Percentiles rank a stretch among this genome's conserved stretches.
phyloP scores from a whole-genome alignment of 2,329 filamentous ascomycete genomes.

The Calcarisporium arbuscula region DNA sequence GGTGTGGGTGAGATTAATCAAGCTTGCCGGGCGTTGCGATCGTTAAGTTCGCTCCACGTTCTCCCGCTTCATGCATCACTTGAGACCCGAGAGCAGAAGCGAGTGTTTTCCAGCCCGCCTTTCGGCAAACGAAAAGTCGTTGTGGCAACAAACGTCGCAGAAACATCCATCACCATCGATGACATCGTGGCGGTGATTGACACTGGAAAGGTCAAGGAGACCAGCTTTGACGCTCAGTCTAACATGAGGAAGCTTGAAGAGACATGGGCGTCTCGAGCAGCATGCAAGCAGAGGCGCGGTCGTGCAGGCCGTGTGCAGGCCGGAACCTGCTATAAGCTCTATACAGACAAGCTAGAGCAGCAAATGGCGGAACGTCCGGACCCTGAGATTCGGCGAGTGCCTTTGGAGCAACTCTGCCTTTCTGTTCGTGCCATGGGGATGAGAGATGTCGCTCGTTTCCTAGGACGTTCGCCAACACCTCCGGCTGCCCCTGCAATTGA shows the following conservation, averaged over 20 bases:
- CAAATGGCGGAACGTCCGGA: slow-evolving; percentile 86
- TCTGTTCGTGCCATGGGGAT: slow-evolving; percentile 95
- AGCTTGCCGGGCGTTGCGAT: slow-evolving; percentile 61
- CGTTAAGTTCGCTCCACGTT: slow-evolving; percentile 60
- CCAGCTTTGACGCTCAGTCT: slow-evolving; percentile 82
- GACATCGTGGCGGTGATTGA: slow-evolving; percentile 96
- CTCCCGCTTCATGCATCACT: slow-evolving; percentile 89
- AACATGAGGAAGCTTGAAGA: slow-evolving; percentile 94
- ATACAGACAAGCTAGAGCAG: slow-evolving; percentile 76
- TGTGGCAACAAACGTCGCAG: slow-evolving; percentile 91
- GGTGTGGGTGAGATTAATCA: slow-evolving; percentile 88
- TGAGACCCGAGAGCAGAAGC: slow-evolving; percentile 78
- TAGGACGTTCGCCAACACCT: slow-evolving; percentile 81
- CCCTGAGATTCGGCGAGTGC: slow-evolving; percentile 88
- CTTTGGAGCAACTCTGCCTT: slow-evolving; percentile 87
- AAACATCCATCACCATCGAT: slow-evolving; percentile 97
- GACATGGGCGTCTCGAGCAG: slow-evolving; percentile 89
- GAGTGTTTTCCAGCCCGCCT: slow-evolving; percentile 74
- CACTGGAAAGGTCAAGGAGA: slow-evolving; percentile 92
- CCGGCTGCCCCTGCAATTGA: slow-evolving; percentile 81
- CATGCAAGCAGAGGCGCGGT: slow-evolving; percentile 89
- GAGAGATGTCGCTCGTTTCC: slow-evolving; percentile 70
- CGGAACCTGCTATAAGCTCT: slow-evolving; percentile 92
- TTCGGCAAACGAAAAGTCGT: slow-evolving; percentile 83
- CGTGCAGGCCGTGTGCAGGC: slow-evolving; percentile 89